Base-by-base conservation (phyloP, 2,329 filamentous ascomycete genomes). In the Colletotrichum limetticola region DNA sequence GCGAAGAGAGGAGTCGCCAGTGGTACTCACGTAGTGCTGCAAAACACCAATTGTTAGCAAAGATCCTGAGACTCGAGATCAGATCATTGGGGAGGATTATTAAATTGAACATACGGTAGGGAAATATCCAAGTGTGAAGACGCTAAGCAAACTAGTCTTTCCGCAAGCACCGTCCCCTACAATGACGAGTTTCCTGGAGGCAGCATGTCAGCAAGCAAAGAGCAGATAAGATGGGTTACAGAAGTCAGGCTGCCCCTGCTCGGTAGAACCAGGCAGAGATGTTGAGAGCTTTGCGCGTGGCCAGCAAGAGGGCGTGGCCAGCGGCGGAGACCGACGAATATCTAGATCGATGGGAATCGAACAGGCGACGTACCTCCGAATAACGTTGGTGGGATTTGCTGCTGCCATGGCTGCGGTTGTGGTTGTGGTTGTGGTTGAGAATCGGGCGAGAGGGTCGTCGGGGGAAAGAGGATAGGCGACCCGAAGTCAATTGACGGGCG, bases 101-200 rank as follows among this genome's bases (percentile, higher is more conserved):
- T 37, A 24, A 60, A 59, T 59, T 57, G 19, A 60, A 90, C 95
- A 86, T 88, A 98, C 96, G 80, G 95, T 98, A 79, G 97, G 97
- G 80, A 98, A 99, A 85, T 98, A 98, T 71, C 97, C 97, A 67
- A 99, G 88, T 46, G 97, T 99, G 84, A 99, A 99, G 77, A 99
- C 97, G 82, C 95, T 98, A 77, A 99, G 87, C 79, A 99, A 86
- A 91, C 95, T 97, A 65, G 97, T 99, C 88, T 99, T 99, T 79
- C 97, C 97, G 85, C 97, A 99, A 78, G 97, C 97, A 87, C 97
- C 97, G 81, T 98, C 95, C 74, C 95, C 95, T 79, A 98, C 98
- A 78, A 98, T 98, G 79, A 98, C 95, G 80, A 98, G 89, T 86
- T 98, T 98, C 88, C 95, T 98, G 81, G 9, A 14, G 46, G 35